Evolutionary conservation across 148 eudicot species (phyloP), one percentile per base, ranked within the genome.

Genomic region (Polygonum maritimum): DNA sequence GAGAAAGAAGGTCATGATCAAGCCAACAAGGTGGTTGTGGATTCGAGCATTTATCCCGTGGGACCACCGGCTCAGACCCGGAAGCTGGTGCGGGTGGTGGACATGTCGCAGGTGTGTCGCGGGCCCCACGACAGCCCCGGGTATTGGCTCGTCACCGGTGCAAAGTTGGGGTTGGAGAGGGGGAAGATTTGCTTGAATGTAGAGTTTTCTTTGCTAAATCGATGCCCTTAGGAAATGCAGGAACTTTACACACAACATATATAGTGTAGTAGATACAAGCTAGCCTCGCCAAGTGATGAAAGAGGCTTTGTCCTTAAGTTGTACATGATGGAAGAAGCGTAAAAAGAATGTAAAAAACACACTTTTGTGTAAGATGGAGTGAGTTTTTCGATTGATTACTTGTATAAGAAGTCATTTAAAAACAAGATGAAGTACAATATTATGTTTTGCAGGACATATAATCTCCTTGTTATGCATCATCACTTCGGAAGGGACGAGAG

Each of bases 141-240:
- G 5, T 89, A 93, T 77, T 93, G 98, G 98, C 73, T 89, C 60
- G 97, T 85, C 6, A 91, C 96, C 0, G 98, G 92, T 54, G 98
- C 98, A 16, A 88, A 83, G 80, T 74, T 93, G 67, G 87, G 80
- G 13, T 54, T 86, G 81, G 87, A 86, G 39, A 87, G 83, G 70
- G 88, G 89, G 44, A 91, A 91, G 76, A 86, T 93, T 49, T 78
- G 91, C 57, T 69, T 93, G 33, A 79, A 84, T 62, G 94, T 89
- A 0, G 89, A 93, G 75, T 93, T 91, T 65, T 88, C 98, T 4
- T 81, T 93, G 79, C 57, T 93, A 67, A 86, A 91, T 73, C 52
- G 77, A 49, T 74, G 51, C 76, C 48, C 62, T 7, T 78, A n/a
- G 36, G 2, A 65, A 8, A 38, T 26, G 31, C 70, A 15, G 55